A percentile compares a stretch with the other conserved stretches of the same genome.
phyloP scores from a whole-genome alignment of 2,329 filamentous ascomycete species.

The Sclerotinia sclerotiorum region DNA sequence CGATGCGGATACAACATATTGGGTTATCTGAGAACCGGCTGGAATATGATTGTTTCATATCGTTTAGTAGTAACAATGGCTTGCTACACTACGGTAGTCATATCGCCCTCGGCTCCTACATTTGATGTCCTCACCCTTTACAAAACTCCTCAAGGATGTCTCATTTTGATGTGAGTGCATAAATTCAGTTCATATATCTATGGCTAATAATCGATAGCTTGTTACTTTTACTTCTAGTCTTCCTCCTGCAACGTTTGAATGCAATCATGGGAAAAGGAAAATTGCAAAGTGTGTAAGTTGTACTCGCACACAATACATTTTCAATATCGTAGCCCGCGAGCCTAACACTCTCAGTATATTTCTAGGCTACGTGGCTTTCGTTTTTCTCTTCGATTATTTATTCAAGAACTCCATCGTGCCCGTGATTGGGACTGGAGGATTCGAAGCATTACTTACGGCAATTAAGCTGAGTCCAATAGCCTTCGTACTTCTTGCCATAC shows the following conservation, averaged over 20 bases:
- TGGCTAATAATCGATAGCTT: background rate
- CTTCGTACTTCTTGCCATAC: background rate
- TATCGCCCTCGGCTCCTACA: background rate
- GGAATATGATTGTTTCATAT: too few species aligned
- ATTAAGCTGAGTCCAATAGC: background rate
- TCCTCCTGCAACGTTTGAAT: background rate
- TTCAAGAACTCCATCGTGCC: too few species aligned
- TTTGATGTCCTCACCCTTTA: background rate
- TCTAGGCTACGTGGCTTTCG: too few species aligned
- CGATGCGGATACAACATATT: too few species aligned
- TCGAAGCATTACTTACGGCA: background rate
- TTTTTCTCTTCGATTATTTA: too few species aligned
- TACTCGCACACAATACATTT: background rate
- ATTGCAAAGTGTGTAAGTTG: background rate
- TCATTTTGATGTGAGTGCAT: background rate
- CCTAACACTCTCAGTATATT: too few species aligned
- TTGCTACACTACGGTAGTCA: background rate
- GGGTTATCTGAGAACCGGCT: too few species aligned
- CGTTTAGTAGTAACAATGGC: background rate
- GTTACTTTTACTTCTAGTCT: too few species aligned
- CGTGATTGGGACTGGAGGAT: too few species aligned
- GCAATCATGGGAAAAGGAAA: rapidly evolving
- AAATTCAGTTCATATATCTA: background rate
- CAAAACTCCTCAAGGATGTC: background rate
- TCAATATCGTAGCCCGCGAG: too few species aligned